Base-by-base conservation (phyloP, 306 rosid species). In the Trichosanthes cucumerina region DNA sequence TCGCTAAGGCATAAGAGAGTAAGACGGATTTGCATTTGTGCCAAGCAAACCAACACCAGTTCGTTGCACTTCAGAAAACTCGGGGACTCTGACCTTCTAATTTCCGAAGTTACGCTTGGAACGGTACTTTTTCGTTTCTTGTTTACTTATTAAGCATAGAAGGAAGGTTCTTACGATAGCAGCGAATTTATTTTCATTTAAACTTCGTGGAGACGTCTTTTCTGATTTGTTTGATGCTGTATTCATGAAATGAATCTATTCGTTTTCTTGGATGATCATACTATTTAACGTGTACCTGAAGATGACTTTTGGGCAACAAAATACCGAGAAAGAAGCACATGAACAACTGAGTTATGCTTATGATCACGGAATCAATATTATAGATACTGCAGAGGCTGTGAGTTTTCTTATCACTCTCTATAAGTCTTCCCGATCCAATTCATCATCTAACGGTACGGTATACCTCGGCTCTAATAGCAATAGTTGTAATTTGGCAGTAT, bases 231-330 rank as follows among this genome's bases (percentile, higher is more conserved):
- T 49, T 69, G 21, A 3, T 54, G 39, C 7, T 76, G 21, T 34
- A n/a, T 31, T 38, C 8, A 16, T 36, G 19, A 34, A 59, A 24
- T 59, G 19, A 28, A 23, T 28, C 44, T 52, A 24, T 5, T 44
- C 21, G 9, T 76, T 4, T 56, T 24, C 28, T 46, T n/a, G 15
- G 43, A 34, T 56, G 53, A 56, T 57, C 28, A 15, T 23, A 5
- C 57, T 49, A n/a, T 63, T 44, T 43, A 19, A 34, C 79, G 77
- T 36, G 38, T 73, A 47, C 70, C 79, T 83, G 86, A 80, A 90
- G 90, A 95, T 95, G 98, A 95, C 97, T 14, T 92, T 95, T 80
- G 97, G 98, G 60, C 77, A 92, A 74, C 97, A 92, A 80, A 95
- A 86, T 84, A 82, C 97, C 0, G 98, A 95, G 92, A 87, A 89